A percentile compares a stretch with the other conserved stretches of the same genome.
These are phyloP conservation scores for Tetrahymena borealis DNA, from an alignment of 73 alveolate species.

Conservation along the genomic window DNA sequence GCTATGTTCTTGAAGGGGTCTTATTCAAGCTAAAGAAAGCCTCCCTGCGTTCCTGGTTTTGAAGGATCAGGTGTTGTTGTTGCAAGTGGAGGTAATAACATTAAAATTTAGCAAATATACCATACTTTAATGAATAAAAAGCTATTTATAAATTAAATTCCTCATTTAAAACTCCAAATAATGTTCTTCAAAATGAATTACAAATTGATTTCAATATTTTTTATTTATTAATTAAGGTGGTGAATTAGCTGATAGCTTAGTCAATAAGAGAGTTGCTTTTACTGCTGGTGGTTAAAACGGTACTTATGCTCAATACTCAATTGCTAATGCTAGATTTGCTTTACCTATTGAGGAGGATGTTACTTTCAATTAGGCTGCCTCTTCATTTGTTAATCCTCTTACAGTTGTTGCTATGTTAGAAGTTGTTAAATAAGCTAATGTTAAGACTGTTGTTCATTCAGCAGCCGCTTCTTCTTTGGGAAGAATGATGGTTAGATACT, in stretches of 20 bases:
- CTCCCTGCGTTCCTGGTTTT: constrained; percentile 55
- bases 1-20: constrained; percentile 51
- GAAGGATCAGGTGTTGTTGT: constrained; percentile 74
- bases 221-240: too few relatives aligned
- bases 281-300: constrained; percentile 41
- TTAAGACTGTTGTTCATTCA: constrained; percentile 49
- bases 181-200: not conserved
- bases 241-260: not conserved
- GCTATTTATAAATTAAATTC: too few relatives aligned
- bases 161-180: not conserved
- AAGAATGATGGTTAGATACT: constrained; percentile 49
- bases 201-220: too few relatives aligned
- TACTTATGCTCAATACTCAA: constrained; percentile 58
- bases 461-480: constrained; percentile 72
- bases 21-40: constrained; percentile 43
- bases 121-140: too few relatives aligned
- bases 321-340: constrained; percentile 47
- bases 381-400: constrained; percentile 61
- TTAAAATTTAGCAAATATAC: too few relatives aligned
- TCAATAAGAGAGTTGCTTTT: constrained; percentile 71
- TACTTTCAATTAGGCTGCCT: constrained; percentile 57
- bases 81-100: constrained; percentile 45
- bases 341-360: constrained; percentile 35
- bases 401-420: constrained; percentile 68
- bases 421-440: constrained; percentile 8